Percentiles rank a stretch among this genome's conserved stretches.
Evolutionary conservation across 208 protist genomes (phyloP).

Genomic region (Wallacemonas rigidus): DNA sequence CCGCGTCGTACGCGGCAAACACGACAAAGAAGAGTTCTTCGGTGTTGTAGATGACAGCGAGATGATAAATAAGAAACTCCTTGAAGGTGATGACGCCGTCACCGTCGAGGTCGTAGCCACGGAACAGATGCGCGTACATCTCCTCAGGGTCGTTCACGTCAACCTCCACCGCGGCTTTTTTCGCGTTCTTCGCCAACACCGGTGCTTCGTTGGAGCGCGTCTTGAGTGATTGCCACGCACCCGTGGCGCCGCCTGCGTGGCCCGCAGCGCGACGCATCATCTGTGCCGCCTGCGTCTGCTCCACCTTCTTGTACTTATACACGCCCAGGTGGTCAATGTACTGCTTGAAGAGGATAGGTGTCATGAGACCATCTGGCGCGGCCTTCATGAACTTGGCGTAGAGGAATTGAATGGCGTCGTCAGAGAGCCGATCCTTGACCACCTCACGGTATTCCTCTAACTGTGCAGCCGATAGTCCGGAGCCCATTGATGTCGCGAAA

Average conservation of each 20-base stretch:
- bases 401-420: slow-evolving; percentile 84
- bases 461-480: slow-evolving; percentile 66
- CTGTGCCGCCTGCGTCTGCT: slow-evolving; percentile 11
- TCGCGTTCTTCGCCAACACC: not conserved
- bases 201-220: not conserved
- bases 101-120: slow-evolving; percentile 84
- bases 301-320: slow-evolving; percentile 74
- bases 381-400: slow-evolving; percentile 77
- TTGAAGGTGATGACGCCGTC: slow-evolving; percentile 90
- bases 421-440: slow-evolving; percentile 79
- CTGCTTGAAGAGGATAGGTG: slow-evolving; percentile 67
- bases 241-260: slow-evolving; percentile 22
- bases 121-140: slow-evolving; percentile 84
- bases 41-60: slow-evolving; percentile 86
- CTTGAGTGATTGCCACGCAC: slow-evolving; percentile 12
- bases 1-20: slow-evolving; percentile 93
- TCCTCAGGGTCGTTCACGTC: slow-evolving; percentile 39
- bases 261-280: not conserved
- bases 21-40: slow-evolving; percentile 90
- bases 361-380: slow-evolving; percentile 77
- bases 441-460: slow-evolving; percentile 85
- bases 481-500: slow-evolving; percentile 48
- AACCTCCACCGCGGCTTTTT: not conserved
- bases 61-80: slow-evolving; percentile 88
- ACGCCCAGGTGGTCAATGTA: slow-evolving; percentile 84